phyloP scores from a whole-genome alignment of 768 basidiomycete genomes.

The Udeniomyces megalosporus region DNA sequence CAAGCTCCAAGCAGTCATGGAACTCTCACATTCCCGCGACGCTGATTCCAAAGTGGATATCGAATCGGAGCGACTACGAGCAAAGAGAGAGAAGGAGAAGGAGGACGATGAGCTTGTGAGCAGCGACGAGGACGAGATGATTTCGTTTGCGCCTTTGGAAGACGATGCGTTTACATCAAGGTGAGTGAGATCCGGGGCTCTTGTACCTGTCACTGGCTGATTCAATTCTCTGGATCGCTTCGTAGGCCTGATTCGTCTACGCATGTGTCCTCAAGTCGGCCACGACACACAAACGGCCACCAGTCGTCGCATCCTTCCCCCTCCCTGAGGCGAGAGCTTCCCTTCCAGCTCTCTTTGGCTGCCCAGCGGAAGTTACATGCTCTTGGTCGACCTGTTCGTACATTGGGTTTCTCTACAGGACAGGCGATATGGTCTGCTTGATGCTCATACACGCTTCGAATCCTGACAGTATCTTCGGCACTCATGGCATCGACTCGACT shows the following conservation, averaged over 20 bases:
- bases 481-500: slow-evolving; percentile 68
- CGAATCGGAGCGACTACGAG: background rate
- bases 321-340: slow-evolving; percentile 21
- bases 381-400: slow-evolving; percentile 38
- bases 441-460: too few species aligned
- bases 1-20: background rate
- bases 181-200: too few species aligned
- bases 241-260: too few species aligned
- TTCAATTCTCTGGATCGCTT: too few species aligned
- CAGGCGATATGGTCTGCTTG: too few species aligned
- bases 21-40: background rate
- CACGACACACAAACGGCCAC: background rate
- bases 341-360: slow-evolving; percentile 32
- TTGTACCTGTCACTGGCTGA: too few species aligned
- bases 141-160: slow-evolving; percentile 3
- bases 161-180: too few species aligned
- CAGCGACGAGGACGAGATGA: background rate
- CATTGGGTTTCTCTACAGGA: too few species aligned
- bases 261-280: too few species aligned
- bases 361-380: slow-evolving; percentile 24
- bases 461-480: slow-evolving; percentile 71
- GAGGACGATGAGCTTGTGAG: background rate
- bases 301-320: background rate
- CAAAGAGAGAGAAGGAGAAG: background rate
- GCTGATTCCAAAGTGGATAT: background rate